Conservation (phyloP, 2,329 filamentous ascomycete genomes). For the Mycosphaerella arachidis region DNA sequence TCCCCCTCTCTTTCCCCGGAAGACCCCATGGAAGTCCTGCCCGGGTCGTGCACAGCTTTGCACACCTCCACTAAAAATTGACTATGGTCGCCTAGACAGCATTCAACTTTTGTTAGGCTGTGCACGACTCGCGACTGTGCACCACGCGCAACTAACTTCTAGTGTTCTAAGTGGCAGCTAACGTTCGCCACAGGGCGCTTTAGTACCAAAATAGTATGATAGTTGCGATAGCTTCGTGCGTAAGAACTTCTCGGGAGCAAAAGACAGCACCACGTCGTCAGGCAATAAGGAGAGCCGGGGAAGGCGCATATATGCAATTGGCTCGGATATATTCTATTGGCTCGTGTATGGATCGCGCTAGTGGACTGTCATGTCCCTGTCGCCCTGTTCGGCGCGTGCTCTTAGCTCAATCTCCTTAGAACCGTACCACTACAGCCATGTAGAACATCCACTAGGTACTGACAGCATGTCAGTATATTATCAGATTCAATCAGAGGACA, state of each 20-base stretch:
- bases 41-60: too few species aligned
- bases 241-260: neutral
- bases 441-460: too few species aligned
- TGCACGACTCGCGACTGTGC: too few species aligned
- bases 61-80: too few species aligned
- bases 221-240: neutral
- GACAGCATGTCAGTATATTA: neutral
- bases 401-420: too few species aligned
- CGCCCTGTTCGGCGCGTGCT: neutral
- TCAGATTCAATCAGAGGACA: neutral
- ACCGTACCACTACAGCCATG: too few species aligned
- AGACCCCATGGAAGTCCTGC: too few species aligned
- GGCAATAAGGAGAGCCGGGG: neutral
- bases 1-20: too few species aligned
- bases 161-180: neutral
- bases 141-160: too few species aligned
- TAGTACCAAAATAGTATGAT: conserved; percentile 5
- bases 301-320: too few species aligned
- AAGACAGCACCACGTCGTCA: neutral
- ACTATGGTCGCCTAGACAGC: too few species aligned
- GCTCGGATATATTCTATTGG: neutral
- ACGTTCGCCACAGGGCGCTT: conserved; percentile 1
- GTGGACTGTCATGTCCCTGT: neutral
- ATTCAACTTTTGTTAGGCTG: too few species aligned
- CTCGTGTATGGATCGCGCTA: neutral